phyloP scores from a whole-genome alignment of 495 filamentous ascomycete species.

The Neurospora sp. region DNA sequence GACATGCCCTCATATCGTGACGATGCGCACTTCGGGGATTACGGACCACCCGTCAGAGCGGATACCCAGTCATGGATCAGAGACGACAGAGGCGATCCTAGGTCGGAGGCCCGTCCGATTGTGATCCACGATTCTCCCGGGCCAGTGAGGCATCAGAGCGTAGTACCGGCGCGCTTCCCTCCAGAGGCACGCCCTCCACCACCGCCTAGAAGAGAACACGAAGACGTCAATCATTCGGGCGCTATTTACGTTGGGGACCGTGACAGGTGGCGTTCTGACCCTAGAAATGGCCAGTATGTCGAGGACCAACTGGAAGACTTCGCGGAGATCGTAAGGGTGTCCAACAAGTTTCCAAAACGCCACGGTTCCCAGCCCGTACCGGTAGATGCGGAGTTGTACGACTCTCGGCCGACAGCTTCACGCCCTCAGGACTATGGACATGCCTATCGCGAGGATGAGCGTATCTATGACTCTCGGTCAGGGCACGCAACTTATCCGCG shows the following conservation, averaged over 20 bases:
- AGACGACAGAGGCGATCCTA: conserved; percentile 12
- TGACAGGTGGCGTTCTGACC: not conserved
- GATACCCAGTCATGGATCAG: conserved; percentile 14
- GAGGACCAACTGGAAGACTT: conserved; percentile 8
- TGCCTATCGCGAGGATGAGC: not conserved
- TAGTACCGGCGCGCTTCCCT: not conserved
- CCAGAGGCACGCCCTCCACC: not conserved
- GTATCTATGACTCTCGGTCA: not conserved
- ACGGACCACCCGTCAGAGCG: conserved; percentile 6
- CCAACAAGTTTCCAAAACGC: conserved; percentile 22
- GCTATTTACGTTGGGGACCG: conserved; percentile 1
- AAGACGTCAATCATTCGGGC: not conserved
- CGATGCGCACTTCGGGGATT: not conserved
- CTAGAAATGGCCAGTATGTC: conserved; percentile 2
- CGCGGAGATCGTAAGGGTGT: conserved; percentile 18
- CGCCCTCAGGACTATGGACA: not conserved
- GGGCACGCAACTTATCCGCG: not conserved
- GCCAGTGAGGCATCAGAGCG: not conserved
- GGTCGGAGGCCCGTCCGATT: conserved; percentile 17
- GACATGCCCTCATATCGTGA: conserved; percentile 5
- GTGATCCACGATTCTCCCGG: conserved; percentile 10
- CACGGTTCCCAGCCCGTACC: conserved; percentile 9
- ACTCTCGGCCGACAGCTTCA: not conserved
- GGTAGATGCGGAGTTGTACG: not conserved
- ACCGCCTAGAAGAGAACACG: not conserved